Conservation (phyloP, 2,329 filamentous ascomycete species). For the Annulohypoxylon truncatum region DNA sequence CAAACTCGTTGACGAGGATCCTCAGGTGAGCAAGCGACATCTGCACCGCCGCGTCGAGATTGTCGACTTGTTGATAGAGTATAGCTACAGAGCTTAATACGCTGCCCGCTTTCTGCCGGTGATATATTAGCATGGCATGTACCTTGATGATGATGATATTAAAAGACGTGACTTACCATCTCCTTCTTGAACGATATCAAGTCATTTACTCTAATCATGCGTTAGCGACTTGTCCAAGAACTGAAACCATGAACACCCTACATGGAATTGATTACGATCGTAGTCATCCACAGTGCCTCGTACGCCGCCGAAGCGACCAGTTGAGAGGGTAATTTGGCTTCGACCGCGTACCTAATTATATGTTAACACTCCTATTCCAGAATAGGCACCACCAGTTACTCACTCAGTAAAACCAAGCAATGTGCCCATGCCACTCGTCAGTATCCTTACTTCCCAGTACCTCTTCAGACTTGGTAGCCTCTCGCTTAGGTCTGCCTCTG, state of each 20-base stretch:
- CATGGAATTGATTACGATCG: conserved; percentile 47
- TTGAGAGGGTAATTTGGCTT: conserved; percentile 40
- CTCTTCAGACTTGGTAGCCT: conserved; percentile 40
- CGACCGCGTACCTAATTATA: conserved; percentile 34
- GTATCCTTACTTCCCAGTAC: conserved; percentile 47
- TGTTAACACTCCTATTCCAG: neutral
- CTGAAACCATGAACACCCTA: conserved; percentile 17
- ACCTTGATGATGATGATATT: neutral
- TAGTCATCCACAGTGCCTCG: conserved; percentile 42
- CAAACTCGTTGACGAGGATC: conserved; percentile 42
- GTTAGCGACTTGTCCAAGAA: conserved; percentile 16
- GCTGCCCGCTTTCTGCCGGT: conserved; percentile 41
- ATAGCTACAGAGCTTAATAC: conserved; percentile 47
- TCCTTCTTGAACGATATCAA: conserved; percentile 47
- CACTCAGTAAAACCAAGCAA: conserved; percentile 46
- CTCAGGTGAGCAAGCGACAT: conserved; percentile 42
- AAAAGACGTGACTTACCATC: conserved; percentile 38
- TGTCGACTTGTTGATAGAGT: conserved; percentile 42
- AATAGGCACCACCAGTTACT: neutral
- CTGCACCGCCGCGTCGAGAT: conserved; percentile 45
- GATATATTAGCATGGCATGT: neutral
- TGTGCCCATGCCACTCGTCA: conserved; percentile 46
- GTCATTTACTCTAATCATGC: conserved; percentile 42
- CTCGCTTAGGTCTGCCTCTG: conserved; percentile 39
- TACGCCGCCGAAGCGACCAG: conserved; percentile 42